Evolutionary conservation across 148 eudicot species (phyloP), one percentile per base, ranked within the genome.

Genomic region (Fagopyrum tataricum): DNA sequence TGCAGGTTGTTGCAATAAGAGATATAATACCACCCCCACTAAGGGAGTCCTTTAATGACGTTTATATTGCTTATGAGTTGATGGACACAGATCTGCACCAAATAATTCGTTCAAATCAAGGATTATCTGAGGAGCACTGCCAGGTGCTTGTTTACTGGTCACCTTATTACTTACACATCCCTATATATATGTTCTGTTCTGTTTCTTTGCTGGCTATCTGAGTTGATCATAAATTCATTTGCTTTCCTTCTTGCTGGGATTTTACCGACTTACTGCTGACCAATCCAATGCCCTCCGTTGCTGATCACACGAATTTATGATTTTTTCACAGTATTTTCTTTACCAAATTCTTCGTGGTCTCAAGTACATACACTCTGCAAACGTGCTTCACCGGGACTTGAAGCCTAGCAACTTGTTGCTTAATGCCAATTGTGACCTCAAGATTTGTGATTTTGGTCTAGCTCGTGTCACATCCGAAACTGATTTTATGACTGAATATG

Each of bases 61-160:
- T 93, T 44, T 93, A 93, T 81, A 91, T 93, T 78, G 91, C 97
- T 43, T 93, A 93, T 80, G 98, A 93, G 77, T 87, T 93, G 76
- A 93, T 93, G 98, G 97, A 91, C 79, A 93, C 96, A 73, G 98
- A 93, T 89, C 96, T 93, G 52, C 96, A 93, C 77, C 98, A 93
- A 82, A 91, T 93, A 46, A 93, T 93, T 66, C 98, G 96, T 75
- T 93, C 98, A 70, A 93, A 90, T 80, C 98, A 93, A 79, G 82
- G 77, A 68, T 78, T 93, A 76, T 93, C 98, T 7, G 98, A 93
- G 79, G 98, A 93, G 77, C 96, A 90, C 47, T 93, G 98, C 72
- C 98, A 93, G 96, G 98, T 93, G 79, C 66, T 74, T 24, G 14
- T 47, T 24, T 61, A 61, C 42, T 64, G 67, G 13, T 64, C 5